Evolutionary conservation across 2,329 filamentous ascomycete species (phyloP), one percentile per base, ranked within the genome.

Genomic region (Ophiostoma piceae): DNA sequence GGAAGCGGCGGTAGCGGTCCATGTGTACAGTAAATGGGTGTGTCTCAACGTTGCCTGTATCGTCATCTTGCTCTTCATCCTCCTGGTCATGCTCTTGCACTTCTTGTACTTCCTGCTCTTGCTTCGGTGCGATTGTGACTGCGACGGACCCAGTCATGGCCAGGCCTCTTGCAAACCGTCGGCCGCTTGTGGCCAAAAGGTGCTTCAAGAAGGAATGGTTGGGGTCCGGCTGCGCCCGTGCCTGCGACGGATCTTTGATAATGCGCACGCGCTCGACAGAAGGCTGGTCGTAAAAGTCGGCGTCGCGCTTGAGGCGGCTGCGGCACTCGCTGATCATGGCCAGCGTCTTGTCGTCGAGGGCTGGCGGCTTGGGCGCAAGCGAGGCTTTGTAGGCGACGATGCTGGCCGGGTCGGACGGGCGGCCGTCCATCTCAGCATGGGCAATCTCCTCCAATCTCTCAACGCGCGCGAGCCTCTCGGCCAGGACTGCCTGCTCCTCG

Each of bases 11-110:
- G 68, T 69, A 74, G 22, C 67, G 66, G 3, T 66, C 70, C 72
- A 73, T 73, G 26, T 51, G 67, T 1, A 67, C 43, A 0, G 73
- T 73, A 65, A 71, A 74, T 0, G 73, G 73, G 35, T 71, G 72
- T n/a, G 71, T 72, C 51, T 72, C 66, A 32, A 70, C 43, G 12
- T 7, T 14, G 19, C 4, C 32, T 7, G 62, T 7, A 4, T 37
- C 35, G 9, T 22, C 35, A 2, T 39, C 62, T 3, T 39, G 3
- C 35, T 41, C 39, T 41, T 12, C 8, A 8, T 22, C n/a, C 16
- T 39, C 62, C 4, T 39, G n/a, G n/a, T n/a, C n/a, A n/a, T n/a
- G n/a, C n/a, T n/a, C n/a, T n/a, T n/a, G n/a, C n/a, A n/a, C n/a
- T 8, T 9, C 11, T 2, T 3, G 35, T 1, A 35, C 8, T 35